A percentile compares a stretch with the other conserved stretches of the same genome.
These are phyloP conservation scores for Gonapodya prolifera DNA, from an alignment of 192 early-diverging fungal species.

Conservation along the genomic window DNA sequence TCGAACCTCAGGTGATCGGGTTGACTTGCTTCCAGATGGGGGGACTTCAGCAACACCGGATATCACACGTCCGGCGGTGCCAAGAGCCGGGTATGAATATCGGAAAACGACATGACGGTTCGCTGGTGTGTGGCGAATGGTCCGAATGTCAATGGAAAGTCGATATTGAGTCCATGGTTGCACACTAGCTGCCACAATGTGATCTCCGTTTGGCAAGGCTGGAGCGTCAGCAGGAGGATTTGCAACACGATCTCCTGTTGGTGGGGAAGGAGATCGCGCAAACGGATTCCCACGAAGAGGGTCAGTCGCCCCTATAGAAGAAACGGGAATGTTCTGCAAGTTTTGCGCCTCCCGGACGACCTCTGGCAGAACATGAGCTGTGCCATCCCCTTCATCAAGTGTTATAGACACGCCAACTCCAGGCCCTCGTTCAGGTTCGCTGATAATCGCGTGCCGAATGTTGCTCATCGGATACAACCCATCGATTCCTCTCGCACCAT, in stretches of 20 bases:
- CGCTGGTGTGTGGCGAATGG: conserved; percentile 14
- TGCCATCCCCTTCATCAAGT: conserved; percentile 12
- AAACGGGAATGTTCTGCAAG: neutral
- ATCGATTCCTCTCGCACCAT: conserved; percentile 15
- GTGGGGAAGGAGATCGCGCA: neutral
- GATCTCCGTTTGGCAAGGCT: neutral
- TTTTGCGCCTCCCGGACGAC: neutral
- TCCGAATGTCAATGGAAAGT: conserved; percentile 36
- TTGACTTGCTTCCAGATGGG: neutral
- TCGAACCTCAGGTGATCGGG: conserved; percentile 12
- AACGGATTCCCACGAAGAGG: neutral
- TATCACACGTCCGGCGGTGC: conserved; percentile 23
- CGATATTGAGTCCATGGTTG: conserved; percentile 41
- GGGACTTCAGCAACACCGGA: conserved; percentile 7
- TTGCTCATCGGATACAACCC: conserved; percentile 24
- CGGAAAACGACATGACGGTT: conserved; percentile 15
- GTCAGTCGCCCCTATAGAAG: neutral
- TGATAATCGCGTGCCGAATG: conserved; percentile 19
- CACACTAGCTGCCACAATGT: neutral
- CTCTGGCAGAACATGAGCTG: no score
- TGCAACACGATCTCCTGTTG: neutral
- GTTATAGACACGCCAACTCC: conserved; percentile 23
- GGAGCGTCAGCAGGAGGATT: neutral
- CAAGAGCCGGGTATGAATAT: conserved; percentile 35
- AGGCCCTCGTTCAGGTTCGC: conserved; percentile 14